phyloP scores from a whole-genome alignment of 768 basidiomycete species.

The Naematelia aurantialba region DNA sequence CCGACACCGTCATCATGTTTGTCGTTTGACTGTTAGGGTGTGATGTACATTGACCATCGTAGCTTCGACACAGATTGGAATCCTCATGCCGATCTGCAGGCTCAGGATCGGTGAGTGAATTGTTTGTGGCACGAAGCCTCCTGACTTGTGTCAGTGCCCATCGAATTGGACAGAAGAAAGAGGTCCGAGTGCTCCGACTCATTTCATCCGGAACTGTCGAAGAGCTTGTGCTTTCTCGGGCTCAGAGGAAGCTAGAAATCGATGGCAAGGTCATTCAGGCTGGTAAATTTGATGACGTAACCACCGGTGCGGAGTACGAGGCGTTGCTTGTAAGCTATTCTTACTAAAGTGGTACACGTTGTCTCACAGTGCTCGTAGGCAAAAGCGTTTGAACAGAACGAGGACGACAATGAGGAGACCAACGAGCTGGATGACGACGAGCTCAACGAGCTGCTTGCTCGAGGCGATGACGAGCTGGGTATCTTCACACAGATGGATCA shows the following conservation, averaged over 20 bases:
- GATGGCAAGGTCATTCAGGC: slow-evolving; percentile 99
- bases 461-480: slow-evolving; percentile 70
- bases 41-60: slow-evolving; percentile 9
- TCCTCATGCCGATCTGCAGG: slow-evolving; percentile 97
- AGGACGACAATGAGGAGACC: slow-evolving; percentile 51
- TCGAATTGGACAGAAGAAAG: slow-evolving; percentile 98
- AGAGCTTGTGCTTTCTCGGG: slow-evolving; percentile 94
- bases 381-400: slow-evolving; percentile 61
- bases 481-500: slow-evolving; percentile 80
- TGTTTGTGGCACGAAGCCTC: not conserved
- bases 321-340: slow-evolving; percentile 71
- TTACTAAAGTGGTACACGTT: too few species aligned
- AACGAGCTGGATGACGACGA: slow-evolving; percentile 57
- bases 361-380: slow-evolving; percentile 11
- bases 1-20: slow-evolving; percentile 92
- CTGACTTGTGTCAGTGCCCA: slow-evolving; percentile 59
- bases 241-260: slow-evolving; percentile 92
- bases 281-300: slow-evolving; percentile 98
- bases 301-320: slow-evolving; percentile 95
- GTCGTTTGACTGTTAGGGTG: slow-evolving; percentile 56
- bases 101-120: slow-evolving; percentile 73
- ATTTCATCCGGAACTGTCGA: slow-evolving; percentile 98
- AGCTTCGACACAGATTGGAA: slow-evolving; percentile 64
- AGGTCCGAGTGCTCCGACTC: slow-evolving; percentile 91
- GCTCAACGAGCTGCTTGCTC: slow-evolving; percentile 85